Base-by-base conservation (phyloP, 768 basidiomycete species). In the Mycena polygramma region DNA sequence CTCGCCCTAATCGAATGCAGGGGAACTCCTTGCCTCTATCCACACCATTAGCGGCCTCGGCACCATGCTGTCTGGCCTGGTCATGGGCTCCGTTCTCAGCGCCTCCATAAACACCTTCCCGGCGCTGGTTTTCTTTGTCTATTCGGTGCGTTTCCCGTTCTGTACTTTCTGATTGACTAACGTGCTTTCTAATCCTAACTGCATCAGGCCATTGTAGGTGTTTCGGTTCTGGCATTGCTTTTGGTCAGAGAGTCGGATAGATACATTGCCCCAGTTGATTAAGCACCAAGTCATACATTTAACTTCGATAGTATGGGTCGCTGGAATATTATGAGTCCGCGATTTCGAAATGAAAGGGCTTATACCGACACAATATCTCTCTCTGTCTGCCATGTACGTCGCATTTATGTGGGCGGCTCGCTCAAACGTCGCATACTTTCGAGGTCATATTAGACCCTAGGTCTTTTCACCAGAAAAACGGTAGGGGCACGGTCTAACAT, bases 191-290 rank as follows among this genome's bases (percentile, higher is more conserved):
- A 7, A 46, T 19, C 17, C 45, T 20, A 14, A 19, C n/a, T 37
- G 39, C 35, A 3, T 26, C 26, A 64, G 63, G 53, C 43, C 13
- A 46, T 64, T 37, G 41, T 53, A 0, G 30, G 26, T 36, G 53
- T 64, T 64, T 55, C 63, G 10, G 53, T 64, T 20, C 26, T 64
- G 26, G 63, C 63, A n/a, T 52, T 64, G 41, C 55, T 52, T 11
- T 17, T 64, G 9, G 55, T 64, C n/a, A 10, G 24, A 19, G 63
- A 64, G 20, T 64, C 53, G 41, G 63, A 64, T 64, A 43, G 43
- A 46, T 64, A 43, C 61, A 43, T 63, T 20, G 13, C 17, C 7
- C 15, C 45, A 41, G 41, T 41, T 10, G 11, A 41, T 41, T 41
- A 41, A 41, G 41, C 41, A 15, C 11, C 41, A 41, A 10, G 11